Evolutionary conservation across 305 asterid genomes (phyloP).

Genomic region (Fraxinus sp.): DNA sequence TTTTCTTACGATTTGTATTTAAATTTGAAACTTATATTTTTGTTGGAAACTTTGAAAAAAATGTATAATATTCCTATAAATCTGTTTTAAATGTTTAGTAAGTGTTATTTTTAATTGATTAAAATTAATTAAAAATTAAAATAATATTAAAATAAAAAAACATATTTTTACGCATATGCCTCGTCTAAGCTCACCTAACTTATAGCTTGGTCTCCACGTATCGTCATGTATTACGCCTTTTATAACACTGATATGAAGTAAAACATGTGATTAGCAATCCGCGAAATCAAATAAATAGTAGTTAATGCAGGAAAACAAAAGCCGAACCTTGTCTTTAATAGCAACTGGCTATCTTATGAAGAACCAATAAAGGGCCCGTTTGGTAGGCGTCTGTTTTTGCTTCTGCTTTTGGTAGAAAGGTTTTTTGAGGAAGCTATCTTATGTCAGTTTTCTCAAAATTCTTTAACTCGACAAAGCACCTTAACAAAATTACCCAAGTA

Average conservation of each 20-base stretch:
- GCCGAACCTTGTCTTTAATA: neutral
- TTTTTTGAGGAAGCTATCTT: neutral
- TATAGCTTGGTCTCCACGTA: too few relatives aligned
- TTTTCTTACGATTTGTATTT: too few relatives aligned
- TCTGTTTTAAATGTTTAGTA: too few relatives aligned
- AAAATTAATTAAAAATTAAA: too few relatives aligned
- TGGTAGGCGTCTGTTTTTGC: neutral
- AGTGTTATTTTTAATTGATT: too few relatives aligned
- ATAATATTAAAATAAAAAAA: too few relatives aligned
- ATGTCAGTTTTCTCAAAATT: neutral
- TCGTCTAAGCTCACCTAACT: too few relatives aligned
- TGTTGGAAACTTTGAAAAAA: too few relatives aligned
- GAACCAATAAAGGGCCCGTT: neutral
- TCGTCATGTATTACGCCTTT: too few relatives aligned
- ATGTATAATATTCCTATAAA: too few relatives aligned
- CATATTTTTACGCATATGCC: too few relatives aligned
- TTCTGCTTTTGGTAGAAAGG: neutral
- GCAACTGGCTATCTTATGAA: neutral
- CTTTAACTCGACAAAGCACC: neutral
- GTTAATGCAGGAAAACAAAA: neutral
- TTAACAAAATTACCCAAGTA: neutral
- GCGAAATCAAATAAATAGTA: neutral
- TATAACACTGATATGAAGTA: neutral
- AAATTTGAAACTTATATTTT: too few relatives aligned
- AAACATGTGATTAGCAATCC: neutral